Conservation (phyloP, 176 grass and related monocot genomes). For the Ananas comosus region DNA sequence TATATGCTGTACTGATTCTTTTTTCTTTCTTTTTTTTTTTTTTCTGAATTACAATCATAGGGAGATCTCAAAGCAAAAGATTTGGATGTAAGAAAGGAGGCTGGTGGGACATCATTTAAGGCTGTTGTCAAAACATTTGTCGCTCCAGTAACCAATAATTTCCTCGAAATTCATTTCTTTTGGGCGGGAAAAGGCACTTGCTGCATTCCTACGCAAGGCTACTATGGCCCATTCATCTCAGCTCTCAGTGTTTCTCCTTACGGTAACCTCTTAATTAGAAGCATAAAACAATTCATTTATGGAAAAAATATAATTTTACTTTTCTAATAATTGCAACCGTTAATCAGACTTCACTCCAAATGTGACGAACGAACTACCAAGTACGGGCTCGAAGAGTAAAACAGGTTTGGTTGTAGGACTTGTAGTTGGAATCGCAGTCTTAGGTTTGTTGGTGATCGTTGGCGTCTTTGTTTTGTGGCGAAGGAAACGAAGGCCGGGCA, state of each 20-base stretch:
- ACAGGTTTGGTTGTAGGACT: slow-evolving; percentile 40
- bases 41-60: slow-evolving; percentile 23
- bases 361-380: slow-evolving; percentile 26
- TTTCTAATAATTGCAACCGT: slow-evolving; percentile 19
- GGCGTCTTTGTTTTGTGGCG: slow-evolving; percentile 15
- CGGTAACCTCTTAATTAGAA: slow-evolving; percentile 4
- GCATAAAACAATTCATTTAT: background rate
- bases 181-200: slow-evolving; percentile 97
- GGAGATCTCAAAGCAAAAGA: slow-evolving; percentile 54
- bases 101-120: slow-evolving; percentile 49
- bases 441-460: slow-evolving; percentile 30
- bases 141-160: slow-evolving; percentile 58
- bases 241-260: slow-evolving; percentile 67
- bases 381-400: slow-evolving; percentile 23
- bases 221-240: slow-evolving; percentile 58
- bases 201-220: slow-evolving; percentile 56
- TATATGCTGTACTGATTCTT: background rate
- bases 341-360: slow-evolving; percentile 61
- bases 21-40: background rate
- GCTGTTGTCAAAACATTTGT: slow-evolving; percentile 46
- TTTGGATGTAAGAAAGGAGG: slow-evolving; percentile 75
- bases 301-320: background rate
- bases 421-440: slow-evolving; percentile 31
- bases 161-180: slow-evolving; percentile 93
- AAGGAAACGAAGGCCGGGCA: slow-evolving; percentile 16